phyloP scores from a whole-genome alignment of 768 basidiomycete species.

The Chalciporus sphaerocephalus region DNA sequence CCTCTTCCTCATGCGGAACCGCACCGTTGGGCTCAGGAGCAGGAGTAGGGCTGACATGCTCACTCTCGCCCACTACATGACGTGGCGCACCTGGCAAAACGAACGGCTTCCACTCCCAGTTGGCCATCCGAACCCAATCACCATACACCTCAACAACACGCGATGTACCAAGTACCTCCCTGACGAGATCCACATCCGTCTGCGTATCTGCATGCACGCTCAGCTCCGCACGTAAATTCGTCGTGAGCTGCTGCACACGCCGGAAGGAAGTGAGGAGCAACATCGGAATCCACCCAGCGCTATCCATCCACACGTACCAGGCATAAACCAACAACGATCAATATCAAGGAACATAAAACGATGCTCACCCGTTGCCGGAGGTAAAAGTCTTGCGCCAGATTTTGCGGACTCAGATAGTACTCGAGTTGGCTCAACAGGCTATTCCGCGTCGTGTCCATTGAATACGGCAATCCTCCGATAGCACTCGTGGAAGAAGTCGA shows the following conservation, averaged over 20 bases:
- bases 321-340: neutral
- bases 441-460: conserved; percentile 61
- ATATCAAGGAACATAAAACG: neutral
- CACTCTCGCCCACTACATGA: conserved; percentile 33
- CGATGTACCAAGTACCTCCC: conserved; percentile 66
- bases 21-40: neutral
- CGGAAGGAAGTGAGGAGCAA: conserved; percentile 82
- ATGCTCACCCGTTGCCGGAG: conserved; percentile 65
- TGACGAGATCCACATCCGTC: conserved; percentile 52
- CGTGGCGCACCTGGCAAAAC: conserved; percentile 54
- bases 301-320: conserved; percentile 75
- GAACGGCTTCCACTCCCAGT: conserved; percentile 54
- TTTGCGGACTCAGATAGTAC: conserved; percentile 89
- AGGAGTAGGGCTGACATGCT: neutral
- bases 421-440: conserved; percentile 81
- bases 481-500: conserved; percentile 34
- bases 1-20: conserved; percentile 15
- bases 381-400: conserved; percentile 83
- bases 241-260: conserved; percentile 57
- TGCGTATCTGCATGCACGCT: conserved; percentile 32
- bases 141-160: conserved; percentile 64
- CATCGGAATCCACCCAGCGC: conserved; percentile 82
- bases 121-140: conserved; percentile 64
- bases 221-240: neutral
- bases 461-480: conserved; percentile 37